Evolutionary conservation across 139 green algal genomes (phyloP).

Genomic region (Coelastrella sp.): DNA sequence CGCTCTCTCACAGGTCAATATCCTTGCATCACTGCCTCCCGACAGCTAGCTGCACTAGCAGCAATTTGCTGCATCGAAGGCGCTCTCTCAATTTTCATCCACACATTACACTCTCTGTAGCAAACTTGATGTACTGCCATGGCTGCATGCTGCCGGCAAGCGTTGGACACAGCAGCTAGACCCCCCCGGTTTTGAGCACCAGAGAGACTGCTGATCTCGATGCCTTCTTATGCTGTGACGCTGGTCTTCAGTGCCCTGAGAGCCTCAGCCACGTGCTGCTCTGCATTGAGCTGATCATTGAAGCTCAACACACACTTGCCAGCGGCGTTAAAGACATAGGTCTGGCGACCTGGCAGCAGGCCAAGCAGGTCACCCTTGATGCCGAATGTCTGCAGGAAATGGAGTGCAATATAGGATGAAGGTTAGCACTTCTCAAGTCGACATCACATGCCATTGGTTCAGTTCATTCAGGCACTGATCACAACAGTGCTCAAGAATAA

Average conservation of each 20-base stretch:
- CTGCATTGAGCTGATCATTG: constrained; percentile 76
- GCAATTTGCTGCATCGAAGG: no score
- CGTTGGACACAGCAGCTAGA: no score
- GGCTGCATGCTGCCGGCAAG: no score
- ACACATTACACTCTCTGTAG: no score
- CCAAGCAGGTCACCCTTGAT: constrained; percentile 76
- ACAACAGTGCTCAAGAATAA: no score
- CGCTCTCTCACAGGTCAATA: background rate
- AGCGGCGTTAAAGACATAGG: constrained; percentile 68
- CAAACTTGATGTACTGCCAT: no score
- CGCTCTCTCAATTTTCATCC: no score
- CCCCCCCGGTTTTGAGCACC: no score
- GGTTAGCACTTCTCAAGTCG: no score
- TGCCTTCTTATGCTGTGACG: background rate
- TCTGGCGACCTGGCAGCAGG: constrained; percentile 78
- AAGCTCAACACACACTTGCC: constrained; percentile 73
- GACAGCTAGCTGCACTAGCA: background rate
- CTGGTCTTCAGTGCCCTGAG: constrained; percentile 45
- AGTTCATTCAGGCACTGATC: no score
- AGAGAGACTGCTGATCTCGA: no score
- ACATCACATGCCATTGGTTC: no score
- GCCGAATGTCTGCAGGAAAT: constrained; percentile 55
- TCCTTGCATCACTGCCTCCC: background rate
- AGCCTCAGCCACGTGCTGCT: constrained; percentile 73
- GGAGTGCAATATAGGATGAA: background rate